A percentile compares a stretch with the other conserved stretches of the same genome.
These are phyloP conservation scores for Acaromyces ingoldii DNA, from an alignment of 1,284 basidiomycete genomes.

Conservation along the genomic window DNA sequence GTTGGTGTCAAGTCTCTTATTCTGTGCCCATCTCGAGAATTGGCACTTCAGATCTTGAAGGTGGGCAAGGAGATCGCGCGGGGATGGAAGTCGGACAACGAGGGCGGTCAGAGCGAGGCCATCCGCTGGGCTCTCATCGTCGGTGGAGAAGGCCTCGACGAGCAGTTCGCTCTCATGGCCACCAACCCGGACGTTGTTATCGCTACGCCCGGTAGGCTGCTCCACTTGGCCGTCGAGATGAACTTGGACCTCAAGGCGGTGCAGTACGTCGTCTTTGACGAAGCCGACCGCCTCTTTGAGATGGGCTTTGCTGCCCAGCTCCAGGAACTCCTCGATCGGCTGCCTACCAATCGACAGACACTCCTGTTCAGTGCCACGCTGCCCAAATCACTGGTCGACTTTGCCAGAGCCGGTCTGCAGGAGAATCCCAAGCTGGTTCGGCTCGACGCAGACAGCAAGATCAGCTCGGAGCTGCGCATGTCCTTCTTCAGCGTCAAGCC, in stretches of 20 bases:
- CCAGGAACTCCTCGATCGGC: constrained; percentile 80
- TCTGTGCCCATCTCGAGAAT: constrained; percentile 83
- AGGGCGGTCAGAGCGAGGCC: constrained; percentile 59
- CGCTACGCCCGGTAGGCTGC: constrained; percentile 91
- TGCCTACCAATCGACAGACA: constrained; percentile 81
- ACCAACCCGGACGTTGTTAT: constrained; percentile 68
- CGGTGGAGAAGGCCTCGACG: constrained; percentile 90
- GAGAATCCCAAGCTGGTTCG: constrained; percentile 90
- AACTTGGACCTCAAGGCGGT: constrained; percentile 82
- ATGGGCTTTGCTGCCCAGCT: constrained; percentile 93
- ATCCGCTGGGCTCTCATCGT: constrained; percentile 91
- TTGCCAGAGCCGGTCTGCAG: constrained; percentile 84
- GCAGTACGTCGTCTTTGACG: constrained; percentile 92
- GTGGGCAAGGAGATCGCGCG: constrained; percentile 89
- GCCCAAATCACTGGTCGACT: constrained; percentile 91
- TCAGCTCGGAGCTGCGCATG: constrained; percentile 87
- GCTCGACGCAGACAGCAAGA: constrained; percentile 90
- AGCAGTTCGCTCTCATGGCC: constrained; percentile 93
- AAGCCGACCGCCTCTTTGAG: constrained; percentile 94
- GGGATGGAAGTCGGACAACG: constrained; percentile 57
- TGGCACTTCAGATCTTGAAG: constrained; percentile 86
- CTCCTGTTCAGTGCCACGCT: constrained; percentile 93
- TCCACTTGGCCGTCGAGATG: constrained; percentile 96
- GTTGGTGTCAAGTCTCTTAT: constrained; percentile 86
- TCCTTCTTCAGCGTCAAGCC: constrained; percentile 90